Conservation (phyloP, 768 basidiomycete genomes). For the Piloderma croceum region DNA sequence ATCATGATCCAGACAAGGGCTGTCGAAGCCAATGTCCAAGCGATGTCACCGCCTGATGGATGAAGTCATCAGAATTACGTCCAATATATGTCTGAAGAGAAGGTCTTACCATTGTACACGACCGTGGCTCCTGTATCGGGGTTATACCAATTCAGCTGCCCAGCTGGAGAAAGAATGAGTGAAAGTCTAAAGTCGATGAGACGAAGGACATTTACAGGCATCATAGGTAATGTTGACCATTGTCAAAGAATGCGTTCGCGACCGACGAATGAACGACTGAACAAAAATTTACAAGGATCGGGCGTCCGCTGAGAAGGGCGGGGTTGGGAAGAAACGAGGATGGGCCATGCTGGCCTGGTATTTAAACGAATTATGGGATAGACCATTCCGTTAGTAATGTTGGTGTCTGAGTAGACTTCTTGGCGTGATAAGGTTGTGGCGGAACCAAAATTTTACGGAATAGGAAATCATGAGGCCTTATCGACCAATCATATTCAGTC, state of each 20-base stretch:
- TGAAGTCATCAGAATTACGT: no score
- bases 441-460: not conserved
- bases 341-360: not conserved
- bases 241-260: not conserved
- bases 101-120: not conserved
- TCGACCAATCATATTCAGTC: not conserved
- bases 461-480: not conserved
- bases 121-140: not conserved
- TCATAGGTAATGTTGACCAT: not conserved
- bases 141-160: not conserved
- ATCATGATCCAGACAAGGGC: slow-evolving; percentile 86
- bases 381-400: not conserved
- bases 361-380: not conserved
- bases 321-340: not conserved
- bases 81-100: no score
- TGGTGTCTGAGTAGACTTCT: not conserved
- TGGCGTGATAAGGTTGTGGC: not conserved
- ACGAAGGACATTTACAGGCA: not conserved
- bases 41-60: slow-evolving; percentile 65
- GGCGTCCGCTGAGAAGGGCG: not conserved
- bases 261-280: not conserved
- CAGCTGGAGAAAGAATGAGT: not conserved
- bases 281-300: not conserved
- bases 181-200: not conserved
- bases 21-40: slow-evolving; percentile 65